phyloP scores from a whole-genome alignment of 1,139 yeast genomes.

The Zhuliangozyma blackwelliae region DNA sequence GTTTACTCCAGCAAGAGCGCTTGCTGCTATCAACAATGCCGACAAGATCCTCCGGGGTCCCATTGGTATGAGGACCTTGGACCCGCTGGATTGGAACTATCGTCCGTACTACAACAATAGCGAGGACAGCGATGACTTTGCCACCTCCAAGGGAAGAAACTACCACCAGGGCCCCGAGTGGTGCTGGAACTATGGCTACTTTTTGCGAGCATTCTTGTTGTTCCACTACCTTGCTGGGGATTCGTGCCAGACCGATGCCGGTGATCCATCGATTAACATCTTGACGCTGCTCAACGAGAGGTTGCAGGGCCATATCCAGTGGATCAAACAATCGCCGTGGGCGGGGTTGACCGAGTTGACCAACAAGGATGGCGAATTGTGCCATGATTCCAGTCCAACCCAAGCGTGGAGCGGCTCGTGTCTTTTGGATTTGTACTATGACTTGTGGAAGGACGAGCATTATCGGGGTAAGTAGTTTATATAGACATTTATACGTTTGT shows the following conservation, averaged over 20 bases:
- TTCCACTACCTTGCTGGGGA: conserved; percentile 43
- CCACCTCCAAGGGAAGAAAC: conserved; percentile 91
- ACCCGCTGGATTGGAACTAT: conserved; percentile 88
- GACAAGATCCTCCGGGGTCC: conserved; percentile 80
- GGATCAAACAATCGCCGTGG: conserved; percentile 80
- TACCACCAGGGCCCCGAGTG: conserved; percentile 99
- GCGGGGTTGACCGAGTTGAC: conserved; percentile 92
- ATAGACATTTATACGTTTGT: too few relatives aligned
- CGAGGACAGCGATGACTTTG: conserved; percentile 79
- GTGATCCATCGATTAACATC: conserved; percentile 30
- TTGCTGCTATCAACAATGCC: conserved; percentile 62
- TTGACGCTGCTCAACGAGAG: conserved; percentile 46
- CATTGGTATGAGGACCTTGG: conserved; percentile 86
- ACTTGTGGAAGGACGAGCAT: conserved; percentile 36
- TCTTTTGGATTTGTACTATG: conserved; percentile 73
- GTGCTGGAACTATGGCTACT: conserved; percentile 91
- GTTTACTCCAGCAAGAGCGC: conserved; percentile 59
- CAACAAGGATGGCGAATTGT: conserved; percentile 76
- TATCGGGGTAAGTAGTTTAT: conserved; percentile 1
- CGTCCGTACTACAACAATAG: conserved; percentile 83
- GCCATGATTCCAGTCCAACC: conserved; percentile 86
- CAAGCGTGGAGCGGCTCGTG: conserved; percentile 97
- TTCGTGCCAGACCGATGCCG: conserved; percentile 18
- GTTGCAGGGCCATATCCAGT: conserved; percentile 57
- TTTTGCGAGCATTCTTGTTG: conserved; percentile 66